Conservation (phyloP, 176 grass and related monocot species). For the Coix lacrymajobi region DNA sequence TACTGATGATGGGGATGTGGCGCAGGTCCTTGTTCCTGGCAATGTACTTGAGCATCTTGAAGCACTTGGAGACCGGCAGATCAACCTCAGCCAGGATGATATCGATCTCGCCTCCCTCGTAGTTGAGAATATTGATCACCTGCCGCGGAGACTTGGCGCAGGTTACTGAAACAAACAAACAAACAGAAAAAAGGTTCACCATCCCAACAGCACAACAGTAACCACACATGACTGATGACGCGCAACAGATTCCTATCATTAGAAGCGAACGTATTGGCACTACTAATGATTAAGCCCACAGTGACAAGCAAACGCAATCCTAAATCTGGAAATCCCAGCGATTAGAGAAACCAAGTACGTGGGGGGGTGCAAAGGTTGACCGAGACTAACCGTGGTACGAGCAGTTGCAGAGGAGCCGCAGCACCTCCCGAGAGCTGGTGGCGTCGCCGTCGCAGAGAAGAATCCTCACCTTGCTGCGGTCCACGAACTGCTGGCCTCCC, state of each 20-base stretch:
- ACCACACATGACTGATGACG: not conserved
- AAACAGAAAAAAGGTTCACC: not conserved
- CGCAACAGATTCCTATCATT: not conserved
- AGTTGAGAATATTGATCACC: conserved; percentile 76
- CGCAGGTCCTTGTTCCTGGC: conserved; percentile 73
- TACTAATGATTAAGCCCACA: not conserved
- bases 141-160: conserved; percentile 69
- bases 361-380: not conserved
- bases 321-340: not conserved
- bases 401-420: conserved; percentile 82
- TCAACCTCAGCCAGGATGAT: conserved; percentile 91
- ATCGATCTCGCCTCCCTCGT: conserved; percentile 66
- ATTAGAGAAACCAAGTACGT: not conserved
- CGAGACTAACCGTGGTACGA: conserved; percentile 70
- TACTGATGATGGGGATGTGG: conserved; percentile 96
- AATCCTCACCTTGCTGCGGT: conserved; percentile 92
- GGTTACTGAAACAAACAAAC: conserved; percentile 82
- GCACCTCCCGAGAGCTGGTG: conserved; percentile 63
- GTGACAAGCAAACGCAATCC: not conserved
- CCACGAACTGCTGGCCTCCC: conserved; percentile 51
- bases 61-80: conserved; percentile 79
- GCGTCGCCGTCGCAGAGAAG: conserved; percentile 76
- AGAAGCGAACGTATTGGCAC: not conserved
- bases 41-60: conserved; percentile 98
- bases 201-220: not conserved